A percentile compares a stretch with the other conserved stretches of the same genome.
phyloP scores from a whole-genome alignment of 2,329 filamentous ascomycete genomes.

The Exophiala spinifera region DNA sequence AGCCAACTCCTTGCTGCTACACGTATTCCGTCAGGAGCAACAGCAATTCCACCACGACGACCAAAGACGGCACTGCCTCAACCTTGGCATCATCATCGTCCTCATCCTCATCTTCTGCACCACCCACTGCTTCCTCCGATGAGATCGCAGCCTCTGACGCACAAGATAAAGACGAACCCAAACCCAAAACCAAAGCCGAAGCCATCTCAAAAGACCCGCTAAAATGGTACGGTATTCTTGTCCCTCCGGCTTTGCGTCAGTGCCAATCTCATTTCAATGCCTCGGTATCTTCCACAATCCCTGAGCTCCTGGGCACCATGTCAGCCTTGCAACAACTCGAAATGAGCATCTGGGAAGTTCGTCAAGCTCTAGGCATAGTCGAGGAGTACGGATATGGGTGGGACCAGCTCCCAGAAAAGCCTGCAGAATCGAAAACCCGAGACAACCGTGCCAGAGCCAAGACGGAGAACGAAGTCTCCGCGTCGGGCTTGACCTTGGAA shows the following conservation, averaged over 20 bases:
- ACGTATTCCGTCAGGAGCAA: neutral
- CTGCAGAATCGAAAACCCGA: no score
- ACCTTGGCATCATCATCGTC: neutral
- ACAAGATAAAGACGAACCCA: neutral
- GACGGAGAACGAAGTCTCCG: neutral
- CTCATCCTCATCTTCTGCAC: no score
- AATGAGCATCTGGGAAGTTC: constrained; percentile 33
- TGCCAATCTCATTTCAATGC: constrained; percentile 44
- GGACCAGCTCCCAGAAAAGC: no score
- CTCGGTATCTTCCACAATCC: constrained; percentile 38
- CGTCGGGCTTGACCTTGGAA: neutral
- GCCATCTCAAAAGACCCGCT: constrained; percentile 38
- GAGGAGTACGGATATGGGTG: constrained; percentile 2
- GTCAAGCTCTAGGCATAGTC: constrained; percentile 13
- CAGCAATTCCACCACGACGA: constrained; percentile 2
- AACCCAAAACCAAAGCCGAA: neutral
- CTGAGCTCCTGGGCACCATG: constrained; percentile 37
- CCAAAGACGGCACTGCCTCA: neutral
- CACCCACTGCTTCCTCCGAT: no score
- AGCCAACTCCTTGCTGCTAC: neutral
- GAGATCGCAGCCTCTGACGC: no score
- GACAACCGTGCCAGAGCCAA: neutral
- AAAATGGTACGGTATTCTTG: constrained; percentile 49
- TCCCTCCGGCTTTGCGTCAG: constrained; percentile 43
- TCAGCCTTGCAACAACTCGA: constrained; percentile 44